Conservation (phyloP, 768 basidiomycete species). For the Amanita pseudoporphyria region DNA sequence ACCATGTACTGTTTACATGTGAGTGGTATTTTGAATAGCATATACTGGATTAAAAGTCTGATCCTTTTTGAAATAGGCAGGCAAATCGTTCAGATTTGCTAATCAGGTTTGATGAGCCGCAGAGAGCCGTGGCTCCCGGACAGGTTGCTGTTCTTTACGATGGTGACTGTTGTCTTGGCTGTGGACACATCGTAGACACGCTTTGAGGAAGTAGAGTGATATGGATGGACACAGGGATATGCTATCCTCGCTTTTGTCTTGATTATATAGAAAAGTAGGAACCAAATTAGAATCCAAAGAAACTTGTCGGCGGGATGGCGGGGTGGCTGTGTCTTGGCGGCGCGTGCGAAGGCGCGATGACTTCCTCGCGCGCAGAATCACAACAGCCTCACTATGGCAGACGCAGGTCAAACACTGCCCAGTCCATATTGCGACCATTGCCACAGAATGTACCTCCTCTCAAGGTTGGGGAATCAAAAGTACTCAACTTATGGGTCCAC, state of each 20-base stretch:
- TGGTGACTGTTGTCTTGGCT: conserved; percentile 75
- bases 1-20: conserved; percentile 45
- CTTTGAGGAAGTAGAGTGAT: not conserved
- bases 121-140: conserved; percentile 66
- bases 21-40: conserved; percentile 10
- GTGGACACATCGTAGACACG: conserved; percentile 49
- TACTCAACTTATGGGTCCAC: conserved; percentile 68
- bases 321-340: conserved; percentile 8
- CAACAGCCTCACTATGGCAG: conserved; percentile 45
- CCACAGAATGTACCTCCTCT: conserved; percentile 33
- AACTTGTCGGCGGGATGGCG: too few relatives aligned
- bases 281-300: not conserved
- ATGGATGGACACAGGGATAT: too few relatives aligned
- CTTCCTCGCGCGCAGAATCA: conserved; percentile 54
- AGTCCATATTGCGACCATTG: conserved; percentile 47
- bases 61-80: conserved; percentile 10
- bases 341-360: too few relatives aligned
- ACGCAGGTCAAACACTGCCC: conserved; percentile 67
- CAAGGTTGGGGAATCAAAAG: conserved; percentile 51
- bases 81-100: conserved; percentile 16
- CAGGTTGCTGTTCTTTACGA: conserved; percentile 74
- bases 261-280: too few relatives aligned
- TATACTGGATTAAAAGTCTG: not conserved
- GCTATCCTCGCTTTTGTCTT: too few relatives aligned
- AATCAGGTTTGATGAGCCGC: conserved; percentile 40